Percentiles rank a stretch among this genome's conserved stretches.
phyloP scores from a whole-genome alignment of 805 yeast genomes.

The Ogataea zsoltii region DNA sequence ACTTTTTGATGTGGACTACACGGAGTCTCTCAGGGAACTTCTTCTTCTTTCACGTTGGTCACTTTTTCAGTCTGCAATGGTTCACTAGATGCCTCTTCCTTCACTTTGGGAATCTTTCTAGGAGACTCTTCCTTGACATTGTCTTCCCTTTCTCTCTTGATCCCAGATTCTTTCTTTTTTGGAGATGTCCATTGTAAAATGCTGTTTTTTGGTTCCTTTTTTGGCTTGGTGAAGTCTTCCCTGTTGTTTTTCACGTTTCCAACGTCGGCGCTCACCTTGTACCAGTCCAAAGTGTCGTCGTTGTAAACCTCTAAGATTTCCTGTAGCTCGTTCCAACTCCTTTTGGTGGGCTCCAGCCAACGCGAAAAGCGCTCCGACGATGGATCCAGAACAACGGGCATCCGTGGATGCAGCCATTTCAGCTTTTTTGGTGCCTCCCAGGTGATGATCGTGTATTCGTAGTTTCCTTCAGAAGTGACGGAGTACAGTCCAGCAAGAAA shows the following conservation, averaged over 20 bases:
- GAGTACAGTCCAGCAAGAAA: conserved; percentile 64
- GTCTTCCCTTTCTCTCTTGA: not conserved
- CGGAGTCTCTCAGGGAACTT: no score
- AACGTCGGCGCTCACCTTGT: conserved; percentile 59
- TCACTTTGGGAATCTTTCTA: not conserved
- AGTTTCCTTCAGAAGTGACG: conserved; percentile 32
- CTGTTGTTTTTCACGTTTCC: conserved; percentile 60
- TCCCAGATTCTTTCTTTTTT: conserved; percentile 3
- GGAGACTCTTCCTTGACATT: not conserved
- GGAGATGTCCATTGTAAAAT: conserved; percentile 3
- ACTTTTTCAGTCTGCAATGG: no score
- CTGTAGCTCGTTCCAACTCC: conserved; percentile 43
- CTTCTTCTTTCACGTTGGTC: no score
- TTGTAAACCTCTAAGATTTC: conserved; percentile 41
- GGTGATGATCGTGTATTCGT: conserved; percentile 71
- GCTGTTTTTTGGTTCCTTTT: conserved; percentile 8
- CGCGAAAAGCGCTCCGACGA: conserved; percentile 54
- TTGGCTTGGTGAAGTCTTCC: conserved; percentile 35
- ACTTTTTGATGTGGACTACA: no score
- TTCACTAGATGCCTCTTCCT: no score
- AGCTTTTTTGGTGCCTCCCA: conserved; percentile 64
- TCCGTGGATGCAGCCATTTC: conserved; percentile 71
- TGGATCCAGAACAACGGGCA: conserved; percentile 72
- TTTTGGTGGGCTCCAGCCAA: conserved; percentile 57
- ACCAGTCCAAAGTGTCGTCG: conserved; percentile 45